Base-by-base conservation (phyloP, 2,329 filamentous ascomycete genomes). In the Diaporthe ampelina region DNA sequence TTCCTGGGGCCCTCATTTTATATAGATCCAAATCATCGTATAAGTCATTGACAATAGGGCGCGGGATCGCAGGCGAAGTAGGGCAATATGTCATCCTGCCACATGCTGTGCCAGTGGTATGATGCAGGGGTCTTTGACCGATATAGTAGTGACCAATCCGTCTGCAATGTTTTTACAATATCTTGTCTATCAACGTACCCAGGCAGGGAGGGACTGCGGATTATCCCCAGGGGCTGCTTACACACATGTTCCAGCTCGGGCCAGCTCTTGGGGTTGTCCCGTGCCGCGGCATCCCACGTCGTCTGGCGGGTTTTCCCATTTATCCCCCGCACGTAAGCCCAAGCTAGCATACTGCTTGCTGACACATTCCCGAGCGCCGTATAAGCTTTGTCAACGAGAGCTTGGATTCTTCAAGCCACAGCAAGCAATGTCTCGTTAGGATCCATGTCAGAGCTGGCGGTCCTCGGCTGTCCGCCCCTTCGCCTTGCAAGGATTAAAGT, bases 161-260 rank as follows among this genome's bases (percentile, higher is more conserved):
- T 21, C 43, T 5, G 7, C 24, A 11, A 15, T 29, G 17, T 43
- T n/a, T 35, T 21, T 35, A 3, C 24, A 1, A 29, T 21, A 21
- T 19, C 26, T 35, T 24, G 29, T 67, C 43, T 26, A n/a, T 32
- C 59, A 43, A 43, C 40, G 15, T 43, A 43, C 0, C 15, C 19
- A 43, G 1, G 37, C 7, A 43, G 15, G 40, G 6, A 43, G 40
- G 40, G 29, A 35, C 9, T 35, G 19, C 43, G 26, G 40, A 50
- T n/a, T 45, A 43, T n/a, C 40, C 17, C 59, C 40, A 48, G 10
- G 19, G 29, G 19, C 24, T 65, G 43, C 61, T 65, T 65, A 67
- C 61, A 52, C 61, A 65, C 61, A 65, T 10, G 11, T 11, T 50
- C 29, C 61, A 40, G 43, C 29, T 37, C 45, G 6, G 43, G 19